phyloP scores from a whole-genome alignment of 169 alveolate genomes.

The Cryptosporidium felis region DNA sequence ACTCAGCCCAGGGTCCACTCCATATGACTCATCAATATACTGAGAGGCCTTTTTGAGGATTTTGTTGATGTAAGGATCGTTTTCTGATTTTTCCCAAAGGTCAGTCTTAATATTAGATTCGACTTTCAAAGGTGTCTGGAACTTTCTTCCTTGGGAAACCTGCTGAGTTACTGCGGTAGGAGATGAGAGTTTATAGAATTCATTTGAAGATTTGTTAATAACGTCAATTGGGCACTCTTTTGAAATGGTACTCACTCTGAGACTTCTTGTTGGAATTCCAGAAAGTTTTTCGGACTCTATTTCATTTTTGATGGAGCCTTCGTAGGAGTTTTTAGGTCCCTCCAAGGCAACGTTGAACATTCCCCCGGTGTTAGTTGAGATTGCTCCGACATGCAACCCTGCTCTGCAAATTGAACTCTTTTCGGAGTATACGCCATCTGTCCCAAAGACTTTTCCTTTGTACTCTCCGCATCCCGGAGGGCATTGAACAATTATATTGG shows the following conservation, averaged over 20 bases:
- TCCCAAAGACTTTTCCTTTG: slow-evolving; percentile 81
- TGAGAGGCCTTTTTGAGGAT: slow-evolving; percentile 41
- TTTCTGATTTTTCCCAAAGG: slow-evolving; percentile 8
- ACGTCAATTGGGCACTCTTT: slow-evolving; percentile 77
- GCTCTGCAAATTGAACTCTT: slow-evolving; percentile 88
- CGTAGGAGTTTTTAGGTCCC: slow-evolving; percentile 83
- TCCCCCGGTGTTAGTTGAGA: slow-evolving; percentile 80
- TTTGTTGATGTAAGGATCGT: slow-evolving; percentile 29
- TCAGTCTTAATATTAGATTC: not conserved
- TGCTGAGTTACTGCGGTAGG: slow-evolving; percentile 17
- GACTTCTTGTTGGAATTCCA: slow-evolving; percentile 75
- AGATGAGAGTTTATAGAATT: slow-evolving; percentile 10
- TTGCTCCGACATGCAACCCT: slow-evolving; percentile 88
- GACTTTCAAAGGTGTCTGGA: not conserved
- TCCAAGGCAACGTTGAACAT: slow-evolving; percentile 84
- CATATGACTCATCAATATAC: slow-evolving; percentile 84
- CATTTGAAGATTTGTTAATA: slow-evolving; percentile 3
- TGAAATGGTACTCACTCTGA: slow-evolving; percentile 74
- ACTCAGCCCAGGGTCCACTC: slow-evolving; percentile 84
- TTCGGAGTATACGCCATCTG: slow-evolving; percentile 84
- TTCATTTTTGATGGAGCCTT: slow-evolving; percentile 84
- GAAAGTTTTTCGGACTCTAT: slow-evolving; percentile 82
- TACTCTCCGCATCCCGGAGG: slow-evolving; percentile 84
- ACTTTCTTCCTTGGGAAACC: not conserved
- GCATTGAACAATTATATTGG: slow-evolving; percentile 85